Percentiles rank a stretch among this genome's conserved stretches.
Evolutionary conservation across 441 rosid species (phyloP).

Genomic region (Iberis amara): DNA sequence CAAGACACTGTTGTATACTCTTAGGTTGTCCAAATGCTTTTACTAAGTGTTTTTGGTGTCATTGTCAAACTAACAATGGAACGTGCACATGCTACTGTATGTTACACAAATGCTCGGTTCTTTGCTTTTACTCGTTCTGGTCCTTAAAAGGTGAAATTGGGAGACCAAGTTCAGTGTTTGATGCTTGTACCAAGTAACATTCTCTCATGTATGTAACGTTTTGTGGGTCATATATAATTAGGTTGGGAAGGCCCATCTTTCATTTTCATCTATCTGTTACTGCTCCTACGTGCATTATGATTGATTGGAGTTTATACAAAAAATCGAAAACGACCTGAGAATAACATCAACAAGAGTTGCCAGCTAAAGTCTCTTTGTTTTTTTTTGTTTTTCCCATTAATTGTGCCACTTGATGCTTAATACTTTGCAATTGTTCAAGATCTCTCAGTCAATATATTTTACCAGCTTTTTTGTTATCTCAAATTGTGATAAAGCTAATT

Average conservation of each 20-base stretch:
- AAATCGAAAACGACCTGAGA: constrained; percentile 31
- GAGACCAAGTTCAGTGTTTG: constrained; percentile 28
- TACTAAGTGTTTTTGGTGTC: constrained; percentile 16
- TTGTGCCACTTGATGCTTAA: constrained; percentile 16
- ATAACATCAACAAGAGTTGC: constrained; percentile 29
- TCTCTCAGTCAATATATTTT: constrained; percentile 1
- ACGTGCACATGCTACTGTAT: constrained; percentile 27
- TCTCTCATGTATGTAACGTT: constrained; percentile 27
- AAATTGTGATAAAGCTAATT: constrained; percentile 12
- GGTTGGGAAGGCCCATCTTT: constrained; percentile 30
- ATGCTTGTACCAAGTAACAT: constrained; percentile 21
- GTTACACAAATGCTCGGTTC: constrained; percentile 19
- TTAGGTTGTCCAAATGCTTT: constrained; percentile 17
- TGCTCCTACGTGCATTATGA: constrained; percentile 28
- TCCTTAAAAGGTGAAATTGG: constrained; percentile 28
- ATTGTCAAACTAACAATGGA: constrained; percentile 27
- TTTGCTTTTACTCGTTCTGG: constrained; percentile 10
- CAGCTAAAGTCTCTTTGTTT: constrained; percentile 30
- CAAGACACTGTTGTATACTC: constrained; percentile 19
- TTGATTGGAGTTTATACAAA: constrained; percentile 26
- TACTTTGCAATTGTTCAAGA: constrained; percentile 10
- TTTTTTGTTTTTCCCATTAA: constrained; percentile 16
- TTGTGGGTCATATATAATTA: constrained; percentile 31
- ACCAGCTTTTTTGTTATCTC: constrained; percentile 11
- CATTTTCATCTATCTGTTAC: constrained; percentile 30